Conservation (phyloP, 2,329 filamentous ascomycete genomes). For the Diaporthe sp. region DNA sequence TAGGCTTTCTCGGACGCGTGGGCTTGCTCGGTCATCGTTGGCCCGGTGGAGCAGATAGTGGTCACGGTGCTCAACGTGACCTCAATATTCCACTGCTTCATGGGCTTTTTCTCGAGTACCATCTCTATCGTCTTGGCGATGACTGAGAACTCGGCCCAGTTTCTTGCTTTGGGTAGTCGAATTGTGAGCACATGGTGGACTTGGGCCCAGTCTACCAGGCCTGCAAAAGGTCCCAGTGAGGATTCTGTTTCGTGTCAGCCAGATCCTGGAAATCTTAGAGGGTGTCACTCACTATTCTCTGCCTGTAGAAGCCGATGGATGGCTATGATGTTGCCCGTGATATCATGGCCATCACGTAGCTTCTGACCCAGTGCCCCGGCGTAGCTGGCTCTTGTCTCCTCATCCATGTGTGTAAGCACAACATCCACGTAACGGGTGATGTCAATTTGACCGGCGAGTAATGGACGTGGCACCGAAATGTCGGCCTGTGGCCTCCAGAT, state of each 20-base stretch:
- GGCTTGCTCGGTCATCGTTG: constrained; percentile 43
- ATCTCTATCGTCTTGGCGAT: constrained; percentile 57
- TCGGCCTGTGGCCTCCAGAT: neutral
- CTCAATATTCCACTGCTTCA: constrained; percentile 72
- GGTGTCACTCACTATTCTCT: constrained; percentile 40
- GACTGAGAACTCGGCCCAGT: constrained; percentile 51
- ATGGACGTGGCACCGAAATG: constrained; percentile 45
- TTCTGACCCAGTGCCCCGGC: constrained; percentile 53
- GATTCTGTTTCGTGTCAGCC: constrained; percentile 28
- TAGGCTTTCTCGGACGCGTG: constrained; percentile 55
- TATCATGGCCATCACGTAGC: constrained; percentile 47
- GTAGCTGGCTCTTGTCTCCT: constrained; percentile 52
- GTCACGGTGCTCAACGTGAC: constrained; percentile 61
- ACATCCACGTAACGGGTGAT: constrained; percentile 46
- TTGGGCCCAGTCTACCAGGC: constrained; percentile 53
- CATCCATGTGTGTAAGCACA: constrained; percentile 43
- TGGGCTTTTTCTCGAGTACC: constrained; percentile 64
- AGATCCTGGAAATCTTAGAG: neutral
- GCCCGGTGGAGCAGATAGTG: constrained; percentile 47
- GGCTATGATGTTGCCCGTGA: constrained; percentile 58
- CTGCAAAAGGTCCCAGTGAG: constrained; percentile 27
- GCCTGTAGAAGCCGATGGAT: constrained; percentile 54
- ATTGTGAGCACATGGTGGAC: constrained; percentile 56
- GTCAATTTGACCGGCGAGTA: constrained; percentile 48
- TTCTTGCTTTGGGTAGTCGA: constrained; percentile 47